Base-by-base conservation (phyloP, 176 grass and related monocot genomes). In the Oryza punctata region DNA sequence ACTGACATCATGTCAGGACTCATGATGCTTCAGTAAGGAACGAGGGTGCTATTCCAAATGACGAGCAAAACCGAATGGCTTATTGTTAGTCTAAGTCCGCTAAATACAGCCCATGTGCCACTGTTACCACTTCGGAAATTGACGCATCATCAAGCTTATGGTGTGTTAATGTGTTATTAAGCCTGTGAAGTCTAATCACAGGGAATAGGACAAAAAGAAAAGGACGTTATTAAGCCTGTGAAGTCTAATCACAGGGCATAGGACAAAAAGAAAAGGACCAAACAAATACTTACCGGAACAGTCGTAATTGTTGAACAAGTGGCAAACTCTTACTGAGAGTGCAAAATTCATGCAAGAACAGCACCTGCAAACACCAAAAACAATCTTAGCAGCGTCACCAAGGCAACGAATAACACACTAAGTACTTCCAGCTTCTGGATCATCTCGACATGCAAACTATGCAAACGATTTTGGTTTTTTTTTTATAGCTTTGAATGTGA, bases 271-370 rank as follows among this genome's bases (percentile, higher is more conserved):
- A 76, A 18, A 85, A 43, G 16, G 37, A 60, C 23, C 14, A 76
- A 91, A 38, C 14, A 40, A 80, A n/a, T 67, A 87, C 91, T 26
- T 92, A 96, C 97, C 93, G 86, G 72, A 94, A 96, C 78, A 99
- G 72, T 45, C 97, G 91, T 75, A 99, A 76, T 73, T 99, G 97
- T 80, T 99, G 97, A 81, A 96, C 97, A 87, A 94, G 83, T 23
- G 89, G 93, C 75, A 99, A 85, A 88, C 97, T 99, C 88, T 96
- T 99, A 89, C 93, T 94, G 46, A 99, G 89, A 78, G 93, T 88
- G 78, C 97, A 96, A 88, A 99, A 96, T 44, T 99, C 97, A 77
- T 94, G 97, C 88, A 99, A 94, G 83, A 99, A 99, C 32, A 92
- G 81, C 70, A 99, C 93, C 97, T 99, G 86, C 59, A 90, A 72